These are phyloP conservation scores for Scheffersomyces ergatensis DNA, from an alignment of 805 yeast species.

Conservation along the genomic window DNA sequence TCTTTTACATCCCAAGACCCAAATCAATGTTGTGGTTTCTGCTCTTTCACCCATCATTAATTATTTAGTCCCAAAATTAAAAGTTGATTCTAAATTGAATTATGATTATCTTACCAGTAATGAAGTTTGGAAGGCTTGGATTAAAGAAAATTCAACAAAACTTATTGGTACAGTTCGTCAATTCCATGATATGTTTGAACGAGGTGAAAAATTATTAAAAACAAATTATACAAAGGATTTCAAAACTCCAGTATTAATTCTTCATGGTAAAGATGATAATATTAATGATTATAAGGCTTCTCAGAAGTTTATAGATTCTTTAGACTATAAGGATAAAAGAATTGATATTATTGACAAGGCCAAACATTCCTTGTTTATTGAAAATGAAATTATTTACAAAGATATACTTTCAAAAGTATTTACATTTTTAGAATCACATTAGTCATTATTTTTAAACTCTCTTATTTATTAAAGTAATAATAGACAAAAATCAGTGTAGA, in stretches of 20 bases:
- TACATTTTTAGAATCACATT: conserved; percentile 25
- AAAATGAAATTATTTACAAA: conserved; percentile 40
- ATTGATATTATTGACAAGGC: conserved; percentile 25
- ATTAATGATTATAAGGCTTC: conserved; percentile 56
- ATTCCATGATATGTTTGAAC: conserved; percentile 56
- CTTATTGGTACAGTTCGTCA: conserved; percentile 54
- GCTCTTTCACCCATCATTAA: conserved; percentile 37
- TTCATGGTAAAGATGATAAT: conserved; percentile 65
- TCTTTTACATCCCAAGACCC: conserved; percentile 52
- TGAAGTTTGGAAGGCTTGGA: conserved; percentile 42
- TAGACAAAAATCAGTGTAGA: too few relatives aligned
- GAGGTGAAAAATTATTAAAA: conserved; percentile 55
- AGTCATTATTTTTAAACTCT: neutral
- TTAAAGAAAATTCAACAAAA: conserved; percentile 37
- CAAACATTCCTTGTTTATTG: conserved; percentile 46
- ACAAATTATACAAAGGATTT: conserved; percentile 33
- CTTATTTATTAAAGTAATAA: too few relatives aligned
- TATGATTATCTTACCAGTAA: conserved; percentile 55
- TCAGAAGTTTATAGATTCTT: conserved; percentile 33
- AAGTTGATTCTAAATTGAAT: conserved; percentile 54
- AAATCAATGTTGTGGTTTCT: conserved; percentile 48
- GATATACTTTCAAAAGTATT: conserved; percentile 34
- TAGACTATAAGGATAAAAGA: conserved; percentile 30
- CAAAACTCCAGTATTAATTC: conserved; percentile 43
- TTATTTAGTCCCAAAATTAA: conserved; percentile 44